These are phyloP conservation scores for Phellopilus nigrolimitatus DNA, from an alignment of 1,284 basidiomycete species.

Conservation along the genomic window DNA sequence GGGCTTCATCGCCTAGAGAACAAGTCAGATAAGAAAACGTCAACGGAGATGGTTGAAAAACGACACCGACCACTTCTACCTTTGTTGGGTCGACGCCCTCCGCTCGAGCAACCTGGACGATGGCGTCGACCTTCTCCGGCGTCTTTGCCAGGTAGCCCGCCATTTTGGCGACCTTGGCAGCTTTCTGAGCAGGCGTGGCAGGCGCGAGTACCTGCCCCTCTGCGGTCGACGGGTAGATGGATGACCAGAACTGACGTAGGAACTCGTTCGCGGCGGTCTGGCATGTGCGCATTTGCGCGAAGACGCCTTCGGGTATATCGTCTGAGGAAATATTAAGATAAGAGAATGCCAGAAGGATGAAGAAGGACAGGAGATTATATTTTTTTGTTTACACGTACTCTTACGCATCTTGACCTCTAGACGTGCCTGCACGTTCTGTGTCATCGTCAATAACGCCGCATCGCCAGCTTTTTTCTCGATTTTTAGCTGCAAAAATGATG, in stretches of 20 bases:
- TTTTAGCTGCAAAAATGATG: conserved; percentile 40
- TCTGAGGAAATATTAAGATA: conserved; percentile 38
- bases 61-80: conserved; percentile 59
- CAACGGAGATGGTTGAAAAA: conserved; percentile 1
- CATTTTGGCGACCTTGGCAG: conserved; percentile 81
- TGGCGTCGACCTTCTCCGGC: conserved; percentile 72
- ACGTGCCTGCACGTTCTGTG: conserved; percentile 65
- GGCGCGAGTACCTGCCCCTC: conserved; percentile 47
- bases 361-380: background rate
- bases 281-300: conserved; percentile 80
- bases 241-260: conserved; percentile 91
- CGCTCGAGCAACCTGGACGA: conserved; percentile 60
- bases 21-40: conserved; percentile 2
- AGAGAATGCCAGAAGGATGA: conserved; percentile 6
- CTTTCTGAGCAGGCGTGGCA: conserved; percentile 58
- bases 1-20: conserved; percentile 71
- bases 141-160: conserved; percentile 74
- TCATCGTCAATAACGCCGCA: conserved; percentile 68
- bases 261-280: conserved; percentile 95
- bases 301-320: conserved; percentile 74
- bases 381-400: conserved; percentile 39
- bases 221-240: conserved; percentile 73
- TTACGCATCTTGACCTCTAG: conserved; percentile 60
- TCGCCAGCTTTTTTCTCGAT: conserved; percentile 63
- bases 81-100: conserved; percentile 60